These are phyloP conservation scores for Neoarthrinium moseri DNA, from an alignment of 2,329 filamentous ascomycete genomes.

Conservation along the genomic window DNA sequence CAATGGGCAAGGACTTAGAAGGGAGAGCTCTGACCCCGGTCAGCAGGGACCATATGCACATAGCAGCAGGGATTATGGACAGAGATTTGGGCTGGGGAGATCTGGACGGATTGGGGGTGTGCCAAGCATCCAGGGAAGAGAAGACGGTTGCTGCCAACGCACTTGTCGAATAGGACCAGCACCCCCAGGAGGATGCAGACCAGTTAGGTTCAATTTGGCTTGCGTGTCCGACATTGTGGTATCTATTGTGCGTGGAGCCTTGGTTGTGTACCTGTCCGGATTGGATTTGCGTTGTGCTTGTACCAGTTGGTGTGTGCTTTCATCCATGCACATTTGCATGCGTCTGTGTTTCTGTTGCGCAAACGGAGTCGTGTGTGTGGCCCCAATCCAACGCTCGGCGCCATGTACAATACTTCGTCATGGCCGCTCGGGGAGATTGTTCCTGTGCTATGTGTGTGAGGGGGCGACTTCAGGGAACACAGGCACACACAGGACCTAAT, in stretches of 20 bases:
- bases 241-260: slow-evolving; percentile 11
- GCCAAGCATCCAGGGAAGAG: background rate
- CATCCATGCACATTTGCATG: slow-evolving; percentile 11
- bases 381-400: slow-evolving; percentile 13
- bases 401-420: slow-evolving; percentile 16
- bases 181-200: no score
- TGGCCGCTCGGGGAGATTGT: slow-evolving; percentile 18
- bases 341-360: slow-evolving; percentile 22
- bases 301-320: no score
- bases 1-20: no score
- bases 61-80: background rate
- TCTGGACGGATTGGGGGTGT: background rate
- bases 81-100: background rate
- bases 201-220: background rate
- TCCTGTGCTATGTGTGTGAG: slow-evolving; percentile 15
- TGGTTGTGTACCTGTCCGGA: background rate
- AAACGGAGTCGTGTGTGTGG: slow-evolving; percentile 24
- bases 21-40: no score
- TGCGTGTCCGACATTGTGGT: background rate
- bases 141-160: background rate
- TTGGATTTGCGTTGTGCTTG: background rate
- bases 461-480: slow-evolving; percentile 4
- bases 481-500: slow-evolving; percentile 3
- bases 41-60: no score
- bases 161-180: background rate